Evolutionary conservation across 441 rosid species (phyloP), one percentile per base, ranked within the genome.

Genomic region (Syzygium syzygioides): DNA sequence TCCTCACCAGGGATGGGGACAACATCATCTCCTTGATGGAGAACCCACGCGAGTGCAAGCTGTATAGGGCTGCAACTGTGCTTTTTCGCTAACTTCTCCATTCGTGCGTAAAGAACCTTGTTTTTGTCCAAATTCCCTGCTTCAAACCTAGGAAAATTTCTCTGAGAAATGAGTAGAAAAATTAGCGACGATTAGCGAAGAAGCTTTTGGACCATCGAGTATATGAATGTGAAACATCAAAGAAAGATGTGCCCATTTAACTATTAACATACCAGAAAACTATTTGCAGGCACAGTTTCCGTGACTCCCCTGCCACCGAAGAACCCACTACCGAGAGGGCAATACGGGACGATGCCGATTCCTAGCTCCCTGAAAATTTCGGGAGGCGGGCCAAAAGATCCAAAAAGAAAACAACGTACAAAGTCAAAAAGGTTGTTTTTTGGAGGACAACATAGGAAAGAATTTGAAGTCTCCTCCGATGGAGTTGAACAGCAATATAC

Each of bases 311-410:
- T 87, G 13, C 89, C 89, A 3, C 86, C 89, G 14, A 80, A 87
- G 71, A 87, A 87, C 60, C 86, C 89, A 11, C 79, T 17, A 56
- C 79, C 89, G 3, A 87, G 23, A 45, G 89, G 89, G 48, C 86
- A 17, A 15, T 80, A 87, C 1, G 89, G 71, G 48, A 87, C 89
- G 34, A 87, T 87, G 11, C 89, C 89, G 45, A 87, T 79, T 17
- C 89, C 89, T 45, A 87, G 89, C 79, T 87, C 86, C 86, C 89
- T 79, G 57, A 57, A 48, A 12, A 1, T 55, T 28, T 34, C 18
- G 53, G 25, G 14, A 28, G n/a, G 23, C 13, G 28, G 17, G 64
- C 41, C 45, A 57, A 7, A 60, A 20, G 18, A 60, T 41, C 60
- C 9, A 28, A 60, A 86, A 55, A 10, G 12, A 6, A 45, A 55